A percentile compares a stretch with the other conserved stretches of the same genome.
phyloP scores from a whole-genome alignment of 768 basidiomycete genomes.

The Melanogaster broomeanus region DNA sequence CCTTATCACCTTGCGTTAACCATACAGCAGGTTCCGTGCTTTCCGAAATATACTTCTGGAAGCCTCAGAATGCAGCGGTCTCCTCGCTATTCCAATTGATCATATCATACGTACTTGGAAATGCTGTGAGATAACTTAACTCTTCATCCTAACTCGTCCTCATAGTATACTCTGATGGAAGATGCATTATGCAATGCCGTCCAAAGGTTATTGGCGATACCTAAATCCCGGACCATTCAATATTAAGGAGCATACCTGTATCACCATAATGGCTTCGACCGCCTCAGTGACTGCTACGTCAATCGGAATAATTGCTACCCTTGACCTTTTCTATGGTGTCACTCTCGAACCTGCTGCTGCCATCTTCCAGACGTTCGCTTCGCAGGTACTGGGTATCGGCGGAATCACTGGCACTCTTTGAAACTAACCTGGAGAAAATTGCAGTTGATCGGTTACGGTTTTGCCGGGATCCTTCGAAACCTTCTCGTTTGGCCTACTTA shows the following conservation, averaged over 20 bases:
- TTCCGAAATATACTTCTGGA: constrained; percentile 38
- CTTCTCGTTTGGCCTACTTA: constrained; percentile 55
- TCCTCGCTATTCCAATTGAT: constrained; percentile 58
- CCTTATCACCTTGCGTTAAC: no score
- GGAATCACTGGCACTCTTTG: not conserved
- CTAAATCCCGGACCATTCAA: constrained; percentile 67
- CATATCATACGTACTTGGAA: constrained; percentile 55
- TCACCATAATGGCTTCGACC: constrained; percentile 62
- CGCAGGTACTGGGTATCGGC: constrained; percentile 25
- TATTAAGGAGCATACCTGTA: constrained; percentile 62
- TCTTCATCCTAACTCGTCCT: not conserved
- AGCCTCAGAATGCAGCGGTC: constrained; percentile 50
- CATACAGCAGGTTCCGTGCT: constrained; percentile 40
- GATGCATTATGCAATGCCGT: constrained; percentile 16
- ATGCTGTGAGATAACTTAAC: constrained; percentile 45
- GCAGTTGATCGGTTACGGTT: constrained; percentile 41
- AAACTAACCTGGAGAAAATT: not conserved
- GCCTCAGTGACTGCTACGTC: constrained; percentile 59
- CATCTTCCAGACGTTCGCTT: constrained; percentile 56
- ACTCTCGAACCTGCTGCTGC: constrained; percentile 50
- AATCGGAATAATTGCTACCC: constrained; percentile 60
- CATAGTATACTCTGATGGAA: not conserved
- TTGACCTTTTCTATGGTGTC: constrained; percentile 56
- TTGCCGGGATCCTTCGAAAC: constrained; percentile 43
- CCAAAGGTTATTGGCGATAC: constrained; percentile 43